Conservation (phyloP, 352 stramenopile species). For the Globisporangium megalacanthum region DNA sequence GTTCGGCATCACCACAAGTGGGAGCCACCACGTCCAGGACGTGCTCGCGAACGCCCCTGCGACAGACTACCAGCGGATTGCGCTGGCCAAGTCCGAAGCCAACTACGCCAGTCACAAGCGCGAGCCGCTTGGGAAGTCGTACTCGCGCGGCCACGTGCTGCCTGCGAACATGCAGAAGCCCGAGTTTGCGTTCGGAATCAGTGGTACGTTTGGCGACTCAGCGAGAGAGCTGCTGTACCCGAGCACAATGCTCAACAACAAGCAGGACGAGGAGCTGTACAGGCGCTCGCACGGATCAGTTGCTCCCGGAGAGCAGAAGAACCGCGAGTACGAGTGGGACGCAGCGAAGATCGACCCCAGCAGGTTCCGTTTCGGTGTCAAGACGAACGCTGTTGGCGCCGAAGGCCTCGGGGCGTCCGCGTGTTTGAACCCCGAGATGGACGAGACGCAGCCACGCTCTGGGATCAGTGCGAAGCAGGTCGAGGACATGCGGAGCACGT, state of each 20-base stretch:
- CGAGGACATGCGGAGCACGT: conserved; percentile 65
- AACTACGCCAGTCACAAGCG: conserved; percentile 78
- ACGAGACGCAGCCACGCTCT: conserved; percentile 34
- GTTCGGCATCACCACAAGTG: conserved; percentile 58
- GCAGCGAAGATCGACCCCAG: conserved; percentile 56
- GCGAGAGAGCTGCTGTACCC: conserved; percentile 84
- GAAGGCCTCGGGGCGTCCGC: conserved; percentile 47
- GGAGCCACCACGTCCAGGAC: conserved; percentile 63
- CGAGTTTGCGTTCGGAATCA: conserved; percentile 66
- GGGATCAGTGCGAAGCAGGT: conserved; percentile 57
- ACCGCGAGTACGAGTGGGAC: conserved; percentile 80
- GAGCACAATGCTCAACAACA: conserved; percentile 48
- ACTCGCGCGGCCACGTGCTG: conserved; percentile 58
- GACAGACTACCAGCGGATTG: conserved; percentile 64
- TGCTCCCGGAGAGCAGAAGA: conserved; percentile 81
- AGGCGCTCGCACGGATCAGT: conserved; percentile 72
- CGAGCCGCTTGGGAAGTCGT: conserved; percentile 72
- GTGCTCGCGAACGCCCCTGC: conserved; percentile 35
- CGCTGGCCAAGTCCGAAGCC: conserved; percentile 60
- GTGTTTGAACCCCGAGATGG: conserved; percentile 71
- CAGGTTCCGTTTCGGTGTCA: conserved; percentile 67
- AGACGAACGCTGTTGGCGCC: conserved; percentile 26
- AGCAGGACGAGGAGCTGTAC: conserved; percentile 65
- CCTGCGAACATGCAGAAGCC: conserved; percentile 42
- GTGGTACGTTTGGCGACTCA: conserved; percentile 64